Evolutionary conservation across 1,284 basidiomycete genomes (phyloP).

Genomic region (Pseudozyma thailandica): DNA sequence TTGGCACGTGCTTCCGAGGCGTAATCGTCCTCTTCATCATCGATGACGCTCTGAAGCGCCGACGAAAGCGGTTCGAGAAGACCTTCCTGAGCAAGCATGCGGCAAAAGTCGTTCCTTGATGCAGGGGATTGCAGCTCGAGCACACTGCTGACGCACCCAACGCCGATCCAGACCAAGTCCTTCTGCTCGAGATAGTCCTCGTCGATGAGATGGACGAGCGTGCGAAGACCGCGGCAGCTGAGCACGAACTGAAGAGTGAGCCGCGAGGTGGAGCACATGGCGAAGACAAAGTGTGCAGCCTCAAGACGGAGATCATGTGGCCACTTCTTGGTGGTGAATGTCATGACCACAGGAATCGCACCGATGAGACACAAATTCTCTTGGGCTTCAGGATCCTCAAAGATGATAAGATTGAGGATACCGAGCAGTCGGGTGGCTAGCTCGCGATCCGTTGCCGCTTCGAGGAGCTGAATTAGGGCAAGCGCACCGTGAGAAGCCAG

Average conservation of each 20-base stretch:
- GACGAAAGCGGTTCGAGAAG: slow-evolving; percentile 90
- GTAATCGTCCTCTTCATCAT: slow-evolving; percentile 74
- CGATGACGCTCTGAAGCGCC: slow-evolving; percentile 87
- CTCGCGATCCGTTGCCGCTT: slow-evolving; percentile 81
- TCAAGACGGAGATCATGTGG: slow-evolving; percentile 92
- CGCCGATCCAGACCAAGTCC: slow-evolving; percentile 89
- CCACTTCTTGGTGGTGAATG: slow-evolving; percentile 93
- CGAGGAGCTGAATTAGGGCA: slow-evolving; percentile 89
- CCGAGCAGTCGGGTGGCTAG: slow-evolving; percentile 84
- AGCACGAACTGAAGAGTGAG: slow-evolving; percentile 73
- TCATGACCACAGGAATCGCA: slow-evolving; percentile 69
- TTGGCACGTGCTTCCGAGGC: slow-evolving; percentile 80
- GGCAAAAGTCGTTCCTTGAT: slow-evolving; percentile 96
- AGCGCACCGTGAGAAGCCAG: slow-evolving; percentile 93
- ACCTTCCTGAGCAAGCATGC: slow-evolving; percentile 96
- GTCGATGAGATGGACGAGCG: slow-evolving; percentile 92
- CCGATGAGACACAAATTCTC: slow-evolving; percentile 96
- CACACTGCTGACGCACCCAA: slow-evolving; percentile 92
- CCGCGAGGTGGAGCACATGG: slow-evolving; percentile 90
- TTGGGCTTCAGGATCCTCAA: slow-evolving; percentile 82
- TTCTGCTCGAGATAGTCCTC: slow-evolving; percentile 90
- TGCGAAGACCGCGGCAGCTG: slow-evolving; percentile 90
- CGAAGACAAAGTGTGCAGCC: slow-evolving; percentile 91
- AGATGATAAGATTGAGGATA: slow-evolving; percentile 90
- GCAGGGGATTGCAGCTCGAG: slow-evolving; percentile 92